Evolutionary conservation across 2,329 filamentous ascomycete genomes (phyloP).

Genomic region (Penicillium thymicola): DNA sequence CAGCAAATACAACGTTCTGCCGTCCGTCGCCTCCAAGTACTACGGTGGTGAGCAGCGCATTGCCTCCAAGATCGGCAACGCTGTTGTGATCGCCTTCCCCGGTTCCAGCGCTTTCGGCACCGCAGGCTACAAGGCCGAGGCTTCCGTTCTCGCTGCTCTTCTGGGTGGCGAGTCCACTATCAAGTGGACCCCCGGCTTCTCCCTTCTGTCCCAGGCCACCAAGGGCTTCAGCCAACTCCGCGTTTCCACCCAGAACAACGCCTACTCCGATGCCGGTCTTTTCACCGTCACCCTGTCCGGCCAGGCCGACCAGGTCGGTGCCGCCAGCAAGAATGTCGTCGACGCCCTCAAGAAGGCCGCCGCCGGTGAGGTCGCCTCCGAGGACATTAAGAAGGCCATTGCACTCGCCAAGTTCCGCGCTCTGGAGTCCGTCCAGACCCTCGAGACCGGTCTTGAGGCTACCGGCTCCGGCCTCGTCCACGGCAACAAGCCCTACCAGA

Average conservation of each 20-base stretch:
- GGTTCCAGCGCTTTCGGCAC: slow-evolving; percentile 72
- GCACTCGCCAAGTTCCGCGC: slow-evolving; percentile 91
- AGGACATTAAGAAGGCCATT: slow-evolving; percentile 87
- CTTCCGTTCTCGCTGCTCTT: slow-evolving; percentile 79
- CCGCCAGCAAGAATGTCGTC: slow-evolving; percentile 71
- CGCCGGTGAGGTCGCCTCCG: slow-evolving; percentile 70
- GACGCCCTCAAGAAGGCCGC: slow-evolving; percentile 80
- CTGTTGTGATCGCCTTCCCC: slow-evolving; percentile 87
- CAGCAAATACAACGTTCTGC: slow-evolving; percentile 53
- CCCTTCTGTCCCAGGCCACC: slow-evolving; percentile 76
- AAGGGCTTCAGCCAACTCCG: slow-evolving; percentile 63
- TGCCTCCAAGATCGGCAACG: slow-evolving; percentile 71
- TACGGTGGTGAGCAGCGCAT: slow-evolving; percentile 92
- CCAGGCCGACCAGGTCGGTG: slow-evolving; percentile 66
- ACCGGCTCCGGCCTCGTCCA: slow-evolving; percentile 82
- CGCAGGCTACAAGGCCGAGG: slow-evolving; percentile 80
- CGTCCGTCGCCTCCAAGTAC: slow-evolving; percentile 73
- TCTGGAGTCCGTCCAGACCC: slow-evolving; percentile 75
- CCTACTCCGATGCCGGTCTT: slow-evolving; percentile 93
- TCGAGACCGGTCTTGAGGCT: slow-evolving; percentile 72
- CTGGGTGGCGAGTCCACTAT: slow-evolving; percentile 87
- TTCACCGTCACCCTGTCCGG: slow-evolving; percentile 79
- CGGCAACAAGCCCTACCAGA: slow-evolving; percentile 77
- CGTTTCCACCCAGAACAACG: slow-evolving; percentile 70
- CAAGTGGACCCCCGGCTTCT: slow-evolving; percentile 96